phyloP scores from a whole-genome alignment of 371 early-diverging fungal species.

The Lichtheimia ramosa region DNA sequence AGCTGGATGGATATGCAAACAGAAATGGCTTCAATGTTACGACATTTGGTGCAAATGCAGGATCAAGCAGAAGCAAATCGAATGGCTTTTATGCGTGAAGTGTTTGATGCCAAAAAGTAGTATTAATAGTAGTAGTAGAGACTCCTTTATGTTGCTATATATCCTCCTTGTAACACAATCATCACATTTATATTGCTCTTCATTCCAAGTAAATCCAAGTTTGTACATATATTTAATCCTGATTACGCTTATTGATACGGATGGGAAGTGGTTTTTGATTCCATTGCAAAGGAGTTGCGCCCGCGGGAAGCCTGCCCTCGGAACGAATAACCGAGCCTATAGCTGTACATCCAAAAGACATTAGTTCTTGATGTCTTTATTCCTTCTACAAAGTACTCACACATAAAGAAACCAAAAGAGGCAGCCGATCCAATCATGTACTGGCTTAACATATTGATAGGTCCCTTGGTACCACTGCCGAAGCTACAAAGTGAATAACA shows the following conservation, averaged over 20 bases:
- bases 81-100: constrained; percentile 4
- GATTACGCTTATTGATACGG: constrained; percentile 8
- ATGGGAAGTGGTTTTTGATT: constrained; percentile 21
- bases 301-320: constrained; percentile 42
- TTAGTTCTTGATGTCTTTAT: not conserved
- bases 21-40: not conserved
- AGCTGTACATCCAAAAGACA: constrained; percentile 42
- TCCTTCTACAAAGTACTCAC: constrained; percentile 17
- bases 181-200: not conserved
- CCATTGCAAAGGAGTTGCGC: constrained; percentile 12
- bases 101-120: not conserved
- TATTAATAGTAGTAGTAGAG: no score
- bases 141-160: no score
- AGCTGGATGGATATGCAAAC: not conserved
- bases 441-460: constrained; percentile 45
- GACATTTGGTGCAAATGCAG: constrained; percentile 1
- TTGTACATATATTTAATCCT: not conserved
- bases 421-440: constrained; percentile 58
- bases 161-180: no score
- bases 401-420: constrained; percentile 59
- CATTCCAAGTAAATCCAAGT: not conserved
- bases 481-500: constrained; percentile 24
- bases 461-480: constrained; percentile 44
- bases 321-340: constrained; percentile 79
- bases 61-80: not conserved